Evolutionary conservation across 1,139 yeast genomes (phyloP), one percentile per base, ranked within the genome.

Genomic region (Candida albicans): DNA sequence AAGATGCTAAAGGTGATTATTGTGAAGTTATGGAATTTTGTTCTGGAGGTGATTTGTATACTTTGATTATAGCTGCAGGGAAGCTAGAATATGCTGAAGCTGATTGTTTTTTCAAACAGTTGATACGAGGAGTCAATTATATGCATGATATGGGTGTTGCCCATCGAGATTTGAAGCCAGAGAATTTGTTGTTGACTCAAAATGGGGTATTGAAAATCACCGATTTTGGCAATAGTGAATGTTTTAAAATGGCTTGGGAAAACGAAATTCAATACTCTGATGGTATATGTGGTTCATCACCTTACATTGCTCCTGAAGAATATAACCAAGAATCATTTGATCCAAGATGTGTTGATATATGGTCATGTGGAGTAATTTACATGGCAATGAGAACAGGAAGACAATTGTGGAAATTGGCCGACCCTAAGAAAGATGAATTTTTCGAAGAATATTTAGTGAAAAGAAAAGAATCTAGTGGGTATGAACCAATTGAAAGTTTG

Each of bases 311-410:
- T 0, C 98, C 99, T 0, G 99, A 93, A 65, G 97, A 90, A 62
- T 93, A 84, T 61, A 76, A 78, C 2, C 79, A 77, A 39, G 70
- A 74, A 35, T 84, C 84, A 53, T 93, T 88, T 62, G 98, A 93
- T 61, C 95, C 98, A 2, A 70, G 98, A 38, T 81, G 93, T 13
- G 95, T 90, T 9, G 98, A 93, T 64, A 82, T 93, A 38, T 93
- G 99, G 99, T 87, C 98, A 0, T 85, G 95, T 64, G 99, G 98
- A 41, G 95, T 93, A 15, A 88, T 93, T 37, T 93, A 91, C 64
- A 90, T 93, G 97, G 97, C 96, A 8, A 91, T 93, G 98, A 77
- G 98, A 58, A 88, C 96, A 0, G 99, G 98, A 1, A 76, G 96
- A 45, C 96, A 91, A 57, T 67, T 93, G 46, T 93, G 99, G 99